phyloP scores from a whole-genome alignment of 2,329 filamentous ascomycete species.

The Fusarium sp. region DNA sequence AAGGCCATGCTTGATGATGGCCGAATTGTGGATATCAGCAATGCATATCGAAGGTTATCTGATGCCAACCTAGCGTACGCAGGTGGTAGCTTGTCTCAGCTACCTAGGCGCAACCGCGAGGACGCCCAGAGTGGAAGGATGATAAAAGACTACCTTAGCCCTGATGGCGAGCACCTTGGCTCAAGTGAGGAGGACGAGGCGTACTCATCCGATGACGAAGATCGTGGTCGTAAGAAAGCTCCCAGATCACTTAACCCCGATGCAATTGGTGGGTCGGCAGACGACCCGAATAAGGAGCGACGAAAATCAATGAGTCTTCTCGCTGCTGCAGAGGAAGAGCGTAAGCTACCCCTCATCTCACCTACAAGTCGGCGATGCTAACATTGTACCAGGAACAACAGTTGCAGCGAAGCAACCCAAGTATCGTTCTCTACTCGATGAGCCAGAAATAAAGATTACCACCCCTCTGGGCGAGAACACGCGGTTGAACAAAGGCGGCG shows the following conservation, averaged over 20 bases:
- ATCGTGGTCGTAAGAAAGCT: conserved; percentile 67
- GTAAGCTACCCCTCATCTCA: conserved; percentile 59
- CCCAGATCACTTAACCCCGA: conserved; percentile 57
- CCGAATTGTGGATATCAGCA: conserved; percentile 71
- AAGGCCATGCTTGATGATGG: conserved; percentile 67
- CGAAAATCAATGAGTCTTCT: conserved; percentile 68
- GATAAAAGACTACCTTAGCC: conserved; percentile 72
- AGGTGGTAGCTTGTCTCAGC: conserved; percentile 68
- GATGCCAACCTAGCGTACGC: conserved; percentile 74
- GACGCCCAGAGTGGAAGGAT: conserved; percentile 64
- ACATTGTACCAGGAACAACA: conserved; percentile 55
- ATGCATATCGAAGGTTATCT: conserved; percentile 75
- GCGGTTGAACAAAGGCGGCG: conserved; percentile 59
- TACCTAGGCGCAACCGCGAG: conserved; percentile 65
- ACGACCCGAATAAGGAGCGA: conserved; percentile 50
- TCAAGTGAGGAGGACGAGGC: conserved; percentile 77
- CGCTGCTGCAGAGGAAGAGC: conserved; percentile 80
- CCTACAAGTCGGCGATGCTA: neutral
- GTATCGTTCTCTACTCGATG: conserved; percentile 70
- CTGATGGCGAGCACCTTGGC: conserved; percentile 72
- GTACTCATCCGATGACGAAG: conserved; percentile 72
- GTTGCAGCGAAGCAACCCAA: conserved; percentile 59
- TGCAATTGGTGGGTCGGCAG: conserved; percentile 48
- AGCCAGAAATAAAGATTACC: conserved; percentile 73
- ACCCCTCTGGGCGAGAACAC: conserved; percentile 69